Evolutionary conservation across 768 basidiomycete genomes (phyloP).

Genomic region (Phaeotremella fagi): DNA sequence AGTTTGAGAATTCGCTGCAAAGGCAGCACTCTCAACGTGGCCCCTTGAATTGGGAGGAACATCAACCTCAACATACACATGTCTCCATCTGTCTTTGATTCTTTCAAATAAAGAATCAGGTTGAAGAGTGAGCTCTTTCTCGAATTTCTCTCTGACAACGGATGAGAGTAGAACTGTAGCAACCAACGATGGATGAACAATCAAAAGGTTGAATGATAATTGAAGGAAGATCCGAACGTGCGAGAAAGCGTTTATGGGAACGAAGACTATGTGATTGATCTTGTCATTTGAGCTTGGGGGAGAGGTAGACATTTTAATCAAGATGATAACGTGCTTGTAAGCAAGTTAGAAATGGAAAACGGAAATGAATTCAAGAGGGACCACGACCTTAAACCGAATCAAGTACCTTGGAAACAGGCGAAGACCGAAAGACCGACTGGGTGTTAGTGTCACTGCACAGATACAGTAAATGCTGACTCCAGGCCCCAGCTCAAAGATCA

Average conservation of each 20-base stretch:
- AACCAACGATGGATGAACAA: not conserved
- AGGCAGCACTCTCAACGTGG: not conserved
- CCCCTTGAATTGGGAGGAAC: not conserved
- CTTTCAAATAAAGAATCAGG: not conserved
- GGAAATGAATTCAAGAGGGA: too few species aligned
- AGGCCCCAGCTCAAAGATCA: too few species aligned
- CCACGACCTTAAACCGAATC: too few species aligned
- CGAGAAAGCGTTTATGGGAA: not conserved
- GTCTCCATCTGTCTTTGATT: not conserved
- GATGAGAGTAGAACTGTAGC: not conserved
- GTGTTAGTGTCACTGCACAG: too few species aligned
- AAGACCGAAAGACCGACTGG: too few species aligned
- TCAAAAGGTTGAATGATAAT: not conserved
- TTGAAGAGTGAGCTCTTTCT: not conserved
- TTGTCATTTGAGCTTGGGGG: too few species aligned
- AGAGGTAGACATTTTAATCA: too few species aligned
- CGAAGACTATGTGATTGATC: not conserved
- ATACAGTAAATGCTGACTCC: too few species aligned
- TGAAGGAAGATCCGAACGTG: not conserved
- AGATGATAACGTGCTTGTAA: too few species aligned
- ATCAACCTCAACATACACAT: not conserved
- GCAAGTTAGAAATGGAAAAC: too few species aligned
- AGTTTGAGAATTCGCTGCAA: not conserved
- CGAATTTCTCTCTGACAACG: not conserved
- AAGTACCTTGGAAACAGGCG: too few species aligned